These are phyloP conservation scores for Sequoia sempervirens DNA, from an alignment of 75 land plant genomes.

Conservation along the genomic window DNA sequence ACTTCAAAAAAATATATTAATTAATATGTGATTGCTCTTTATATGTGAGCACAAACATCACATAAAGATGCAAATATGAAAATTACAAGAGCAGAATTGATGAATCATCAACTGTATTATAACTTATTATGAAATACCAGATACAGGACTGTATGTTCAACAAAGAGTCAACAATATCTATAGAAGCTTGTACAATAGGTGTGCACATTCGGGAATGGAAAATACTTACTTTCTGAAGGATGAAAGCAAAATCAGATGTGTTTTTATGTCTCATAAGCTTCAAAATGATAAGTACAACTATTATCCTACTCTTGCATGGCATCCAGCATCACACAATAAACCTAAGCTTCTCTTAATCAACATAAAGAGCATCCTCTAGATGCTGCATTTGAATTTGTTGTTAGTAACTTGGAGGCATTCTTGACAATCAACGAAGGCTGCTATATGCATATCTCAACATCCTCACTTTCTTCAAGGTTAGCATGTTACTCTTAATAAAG, in stretches of 20 bases:
- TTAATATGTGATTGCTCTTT: background rate
- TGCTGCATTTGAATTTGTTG: background rate
- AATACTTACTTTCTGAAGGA: background rate
- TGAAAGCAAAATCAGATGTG: background rate
- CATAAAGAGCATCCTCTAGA: background rate
- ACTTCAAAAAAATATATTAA: background rate
- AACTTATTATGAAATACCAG: background rate
- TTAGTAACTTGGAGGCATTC: background rate
- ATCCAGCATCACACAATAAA: background rate
- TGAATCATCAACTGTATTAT: background rate
- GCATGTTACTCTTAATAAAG: too few relatives aligned
- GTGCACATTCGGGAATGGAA: background rate
- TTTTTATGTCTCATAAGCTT: background rate
- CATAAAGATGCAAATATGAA: background rate
- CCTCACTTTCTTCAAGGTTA: too few relatives aligned
- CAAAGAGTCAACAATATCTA: background rate
- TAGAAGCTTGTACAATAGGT: background rate
- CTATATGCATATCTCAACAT: background rate
- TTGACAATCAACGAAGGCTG: background rate
- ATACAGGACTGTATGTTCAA: background rate
- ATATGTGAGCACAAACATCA: background rate
- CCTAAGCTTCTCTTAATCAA: background rate
- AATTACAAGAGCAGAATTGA: background rate
- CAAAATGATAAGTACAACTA: background rate
- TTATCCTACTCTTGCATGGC: background rate